Evolutionary conservation across 257 asterid species (phyloP).

Genomic region (Anisodus tanguticus): DNA sequence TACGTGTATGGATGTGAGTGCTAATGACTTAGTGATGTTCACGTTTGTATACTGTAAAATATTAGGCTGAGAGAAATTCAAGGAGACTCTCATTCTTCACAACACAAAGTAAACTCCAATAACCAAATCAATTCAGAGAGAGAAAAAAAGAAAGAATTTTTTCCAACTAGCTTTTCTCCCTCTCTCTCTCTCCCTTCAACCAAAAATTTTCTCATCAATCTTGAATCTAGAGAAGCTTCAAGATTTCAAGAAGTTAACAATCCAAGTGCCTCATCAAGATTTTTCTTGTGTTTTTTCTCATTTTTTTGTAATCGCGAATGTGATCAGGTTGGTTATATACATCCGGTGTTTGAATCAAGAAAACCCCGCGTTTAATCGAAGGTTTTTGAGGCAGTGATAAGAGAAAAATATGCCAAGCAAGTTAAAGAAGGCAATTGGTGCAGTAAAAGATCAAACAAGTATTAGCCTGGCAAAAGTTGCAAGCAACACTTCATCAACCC

Average conservation of each 20-base stretch:
- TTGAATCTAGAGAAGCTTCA: background rate
- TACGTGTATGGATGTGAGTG: background rate
- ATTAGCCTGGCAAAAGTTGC: conserved; percentile 83
- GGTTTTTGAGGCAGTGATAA: background rate
- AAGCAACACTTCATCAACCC: conserved; percentile 55
- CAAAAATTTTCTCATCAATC: conserved; percentile 27
- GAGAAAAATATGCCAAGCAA: conserved; percentile 69
- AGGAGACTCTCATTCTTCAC: conserved; percentile 7
- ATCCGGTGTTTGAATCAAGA: background rate
- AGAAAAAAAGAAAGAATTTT: background rate
- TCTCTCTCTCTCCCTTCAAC: background rate
- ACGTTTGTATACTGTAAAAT: background rate
- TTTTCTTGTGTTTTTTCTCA: background rate
- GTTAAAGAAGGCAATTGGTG: conserved; percentile 81
- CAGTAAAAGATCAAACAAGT: conserved; percentile 91
- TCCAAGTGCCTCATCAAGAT: background rate
- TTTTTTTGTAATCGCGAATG: background rate
- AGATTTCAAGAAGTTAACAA: background rate
- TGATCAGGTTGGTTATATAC: background rate
- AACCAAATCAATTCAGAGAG: background rate
- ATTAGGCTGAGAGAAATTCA: conserved; percentile 5
- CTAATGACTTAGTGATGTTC: background rate
- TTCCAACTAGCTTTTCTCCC: background rate
- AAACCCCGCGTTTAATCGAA: background rate
- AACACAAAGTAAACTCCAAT: conserved; percentile 1